Evolutionary conservation across 2,329 filamentous ascomycete species (phyloP).

Genomic region (Fusarium devonianum): DNA sequence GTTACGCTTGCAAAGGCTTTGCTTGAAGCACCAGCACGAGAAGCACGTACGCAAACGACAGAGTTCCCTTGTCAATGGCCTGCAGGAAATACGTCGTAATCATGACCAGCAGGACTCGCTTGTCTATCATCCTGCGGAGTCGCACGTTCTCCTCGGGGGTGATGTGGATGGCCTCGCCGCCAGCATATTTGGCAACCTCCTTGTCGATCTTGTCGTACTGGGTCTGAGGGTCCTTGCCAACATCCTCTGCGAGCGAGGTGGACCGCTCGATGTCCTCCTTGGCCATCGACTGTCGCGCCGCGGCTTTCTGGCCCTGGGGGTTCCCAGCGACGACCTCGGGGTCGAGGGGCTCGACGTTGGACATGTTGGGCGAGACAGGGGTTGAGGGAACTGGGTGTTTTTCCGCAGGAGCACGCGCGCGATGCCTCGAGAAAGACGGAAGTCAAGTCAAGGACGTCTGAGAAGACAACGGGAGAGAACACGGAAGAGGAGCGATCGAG

Average conservation of each 20-base stretch:
- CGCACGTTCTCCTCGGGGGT: conserved; percentile 64
- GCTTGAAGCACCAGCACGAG: neutral
- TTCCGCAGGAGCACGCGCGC: neutral
- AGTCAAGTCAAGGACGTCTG: neutral
- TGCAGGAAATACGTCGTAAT: conserved; percentile 76
- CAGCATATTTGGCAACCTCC: conserved; percentile 71
- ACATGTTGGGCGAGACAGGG: neutral
- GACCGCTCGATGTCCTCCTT: conserved; percentile 5
- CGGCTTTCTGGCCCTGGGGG: neutral
- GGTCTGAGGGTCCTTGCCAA: neutral
- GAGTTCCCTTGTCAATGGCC: conserved; percentile 70
- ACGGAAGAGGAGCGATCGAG: neutral
- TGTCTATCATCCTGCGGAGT: conserved; percentile 70
- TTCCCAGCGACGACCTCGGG: neutral
- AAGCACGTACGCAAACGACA: conserved; percentile 58
- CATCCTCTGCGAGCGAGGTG: conserved; percentile 1
- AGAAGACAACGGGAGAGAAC: neutral
- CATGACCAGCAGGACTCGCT: conserved; percentile 73
- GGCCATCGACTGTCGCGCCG: neutral
- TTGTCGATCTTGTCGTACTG: conserved; percentile 60
- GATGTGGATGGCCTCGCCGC: conserved; percentile 62
- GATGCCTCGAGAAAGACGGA: neutral
- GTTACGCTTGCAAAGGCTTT: too few species aligned
- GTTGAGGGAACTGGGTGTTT: neutral
- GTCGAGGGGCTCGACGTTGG: neutral